These are phyloP conservation scores for Pseudomonodictys pantanalensis DNA, from an alignment of 495 filamentous ascomycete genomes.

Conservation along the genomic window DNA sequence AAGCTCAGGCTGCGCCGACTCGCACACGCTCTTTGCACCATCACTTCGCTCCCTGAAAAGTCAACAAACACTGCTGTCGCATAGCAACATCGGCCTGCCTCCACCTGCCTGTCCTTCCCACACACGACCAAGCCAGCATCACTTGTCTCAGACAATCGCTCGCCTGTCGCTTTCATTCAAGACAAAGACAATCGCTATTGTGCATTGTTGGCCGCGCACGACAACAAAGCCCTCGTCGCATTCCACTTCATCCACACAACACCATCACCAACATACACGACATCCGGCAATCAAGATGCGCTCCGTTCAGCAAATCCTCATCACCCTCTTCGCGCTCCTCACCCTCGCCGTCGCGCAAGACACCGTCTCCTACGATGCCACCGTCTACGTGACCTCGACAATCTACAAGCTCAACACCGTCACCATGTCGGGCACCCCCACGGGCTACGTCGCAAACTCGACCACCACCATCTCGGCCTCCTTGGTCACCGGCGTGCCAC, in stretches of 20 bases:
- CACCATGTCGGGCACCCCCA: constrained; percentile 24
- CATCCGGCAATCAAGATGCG: constrained; percentile 12
- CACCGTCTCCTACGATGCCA: constrained; percentile 20
- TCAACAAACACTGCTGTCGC: neutral
- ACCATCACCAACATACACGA: constrained; percentile 1
- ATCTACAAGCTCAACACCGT: constrained; percentile 32
- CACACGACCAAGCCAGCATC: too few species aligned
- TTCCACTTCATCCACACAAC: constrained; percentile 18
- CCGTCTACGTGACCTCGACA: constrained; percentile 30
- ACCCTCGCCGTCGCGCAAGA: constrained; percentile 26
- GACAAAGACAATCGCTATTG: neutral
- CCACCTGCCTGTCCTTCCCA: too few species aligned
- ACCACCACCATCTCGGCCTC: constrained; percentile 20
- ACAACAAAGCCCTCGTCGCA: constrained; percentile 10
- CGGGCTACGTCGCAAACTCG: constrained; percentile 10
- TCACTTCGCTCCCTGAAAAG: neutral
- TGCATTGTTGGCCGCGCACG: neutral
- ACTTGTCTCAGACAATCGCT: too few species aligned
- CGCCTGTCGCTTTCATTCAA: neutral
- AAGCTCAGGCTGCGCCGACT: constrained; percentile 24
- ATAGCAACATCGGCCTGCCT: too few species aligned
- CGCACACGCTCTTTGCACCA: constrained; percentile 27
- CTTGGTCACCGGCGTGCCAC: neutral
- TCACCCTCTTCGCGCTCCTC: constrained; percentile 24
- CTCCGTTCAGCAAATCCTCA: constrained; percentile 23